phyloP scores from a whole-genome alignment of 2,329 filamentous ascomycete genomes.

The Lachnellula occidentalis region DNA sequence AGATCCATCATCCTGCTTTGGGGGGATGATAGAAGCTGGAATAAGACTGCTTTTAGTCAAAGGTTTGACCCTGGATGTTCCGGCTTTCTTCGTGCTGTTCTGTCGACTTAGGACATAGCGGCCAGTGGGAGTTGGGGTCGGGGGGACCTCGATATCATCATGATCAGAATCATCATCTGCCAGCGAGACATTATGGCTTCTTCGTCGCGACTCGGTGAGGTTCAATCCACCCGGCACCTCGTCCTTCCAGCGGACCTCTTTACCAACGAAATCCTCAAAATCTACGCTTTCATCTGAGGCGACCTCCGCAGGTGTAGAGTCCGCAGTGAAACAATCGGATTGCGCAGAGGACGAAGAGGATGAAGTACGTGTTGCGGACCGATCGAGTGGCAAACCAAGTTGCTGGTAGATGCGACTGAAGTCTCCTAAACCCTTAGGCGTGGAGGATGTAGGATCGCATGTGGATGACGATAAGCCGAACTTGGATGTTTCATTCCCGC shows the following conservation, averaged over 20 bases:
- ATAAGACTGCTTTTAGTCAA: background rate
- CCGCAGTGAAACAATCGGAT: background rate
- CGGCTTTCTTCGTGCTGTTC: background rate
- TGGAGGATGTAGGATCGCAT: conserved; percentile 12
- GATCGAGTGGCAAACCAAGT: conserved; percentile 13
- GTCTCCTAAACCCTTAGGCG: conserved; percentile 16
- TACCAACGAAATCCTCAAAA: conserved; percentile 4
- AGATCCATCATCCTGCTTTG: background rate
- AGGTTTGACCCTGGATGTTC: background rate
- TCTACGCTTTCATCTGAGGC: background rate
- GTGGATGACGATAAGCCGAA: background rate
- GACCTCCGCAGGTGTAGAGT: background rate
- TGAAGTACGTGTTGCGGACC: background rate
- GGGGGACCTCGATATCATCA: background rate
- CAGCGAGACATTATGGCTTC: background rate
- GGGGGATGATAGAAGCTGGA: background rate
- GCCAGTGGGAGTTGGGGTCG: background rate
- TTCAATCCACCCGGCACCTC: conserved; percentile 5
- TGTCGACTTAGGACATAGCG: background rate
- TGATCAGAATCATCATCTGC: conserved; percentile 3
- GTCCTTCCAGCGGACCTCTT: conserved; percentile 21
- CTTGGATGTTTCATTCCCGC: background rate
- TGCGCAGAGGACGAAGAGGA: conserved; percentile 10
- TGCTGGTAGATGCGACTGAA: conserved; percentile 19
- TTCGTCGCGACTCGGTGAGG: conserved; percentile 4